These are phyloP conservation scores for Vanrija sp. DNA, from an alignment of 1,284 basidiomycete species.

Conservation along the genomic window DNA sequence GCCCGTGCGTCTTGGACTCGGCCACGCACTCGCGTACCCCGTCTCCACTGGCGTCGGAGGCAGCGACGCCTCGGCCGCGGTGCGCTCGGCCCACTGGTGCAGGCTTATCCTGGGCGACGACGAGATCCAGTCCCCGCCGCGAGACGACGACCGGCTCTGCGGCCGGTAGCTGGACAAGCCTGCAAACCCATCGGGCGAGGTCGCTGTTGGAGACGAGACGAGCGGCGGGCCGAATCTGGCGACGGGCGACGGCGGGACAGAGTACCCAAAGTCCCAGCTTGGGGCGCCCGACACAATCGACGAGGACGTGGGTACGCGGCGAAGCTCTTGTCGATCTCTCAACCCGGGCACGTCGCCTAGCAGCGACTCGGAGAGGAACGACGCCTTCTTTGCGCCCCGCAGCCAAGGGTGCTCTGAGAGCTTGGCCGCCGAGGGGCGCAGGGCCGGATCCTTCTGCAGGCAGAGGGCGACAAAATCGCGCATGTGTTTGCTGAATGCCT, in stretches of 20 bases:
- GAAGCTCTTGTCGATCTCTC: conserved; percentile 36
- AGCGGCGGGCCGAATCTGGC: conserved; percentile 9
- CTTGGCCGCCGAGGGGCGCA: conserved; percentile 23
- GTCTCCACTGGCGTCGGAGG: conserved; percentile 12
- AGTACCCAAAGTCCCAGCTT: conserved; percentile 41
- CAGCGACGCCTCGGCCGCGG: conserved; percentile 12
- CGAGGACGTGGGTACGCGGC: conserved; percentile 32
- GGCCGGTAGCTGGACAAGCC: conserved; percentile 7
- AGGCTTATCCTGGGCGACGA: conserved; percentile 36
- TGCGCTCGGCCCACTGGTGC: conserved; percentile 36
- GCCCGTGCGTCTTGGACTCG: conserved; percentile 8
- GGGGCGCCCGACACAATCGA: conserved; percentile 32
- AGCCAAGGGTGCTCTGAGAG: conserved; percentile 37
- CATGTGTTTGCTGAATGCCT: conserved; percentile 65
- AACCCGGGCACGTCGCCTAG: conserved; percentile 30
- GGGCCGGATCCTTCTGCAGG: conserved; percentile 71
- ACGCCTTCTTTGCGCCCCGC: conserved; percentile 27
- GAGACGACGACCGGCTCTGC: conserved; percentile 18
- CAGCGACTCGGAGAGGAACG: conserved; percentile 33
- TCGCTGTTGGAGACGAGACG: conserved; percentile 3
- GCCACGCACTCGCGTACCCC: neutral
- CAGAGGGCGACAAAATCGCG: conserved; percentile 82
- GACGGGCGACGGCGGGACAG: conserved; percentile 29
- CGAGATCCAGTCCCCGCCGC: conserved; percentile 11
- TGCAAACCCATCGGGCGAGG: neutral